A percentile compares a stretch with the other conserved stretches of the same genome.
Conservation (phyloP, 108 stramenopile species). For the Phaeodactylum tricornutum region DNA sequence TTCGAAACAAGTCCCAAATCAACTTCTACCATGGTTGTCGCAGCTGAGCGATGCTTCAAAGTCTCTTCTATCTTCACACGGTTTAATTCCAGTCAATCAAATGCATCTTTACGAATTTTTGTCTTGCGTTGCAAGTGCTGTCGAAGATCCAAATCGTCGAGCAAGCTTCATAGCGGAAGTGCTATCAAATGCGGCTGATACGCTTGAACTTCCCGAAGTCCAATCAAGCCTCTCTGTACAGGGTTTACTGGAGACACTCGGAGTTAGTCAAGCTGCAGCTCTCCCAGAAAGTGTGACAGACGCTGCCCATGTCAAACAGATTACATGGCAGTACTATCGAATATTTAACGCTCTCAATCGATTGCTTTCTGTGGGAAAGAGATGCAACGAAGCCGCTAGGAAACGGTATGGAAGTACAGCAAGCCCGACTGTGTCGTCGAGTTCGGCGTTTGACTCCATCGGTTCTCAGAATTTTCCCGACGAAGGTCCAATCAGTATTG, state of each 20-base stretch:
- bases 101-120: slow-evolving; percentile 87
- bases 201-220: slow-evolving; percentile 37
- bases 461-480: slow-evolving; percentile 47
- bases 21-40: slow-evolving; percentile 74
- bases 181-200: slow-evolving; percentile 50
- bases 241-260: slow-evolving; percentile 42
- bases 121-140: slow-evolving; percentile 74
- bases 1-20: slow-evolving; percentile 59
- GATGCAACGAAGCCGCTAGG: slow-evolving; percentile 78
- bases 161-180: slow-evolving; percentile 74
- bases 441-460: background rate
- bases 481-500: slow-evolving; percentile 74
- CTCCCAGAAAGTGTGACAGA: slow-evolving; percentile 61
- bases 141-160: slow-evolving; percentile 60
- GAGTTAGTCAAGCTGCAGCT: slow-evolving; percentile 44
- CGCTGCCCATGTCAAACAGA: slow-evolving; percentile 45
- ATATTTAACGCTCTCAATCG: slow-evolving; percentile 76
- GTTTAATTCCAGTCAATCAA: slow-evolving; percentile 58
- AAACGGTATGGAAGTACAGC: slow-evolving; percentile 36
- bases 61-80: slow-evolving; percentile 42
- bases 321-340: slow-evolving; percentile 33
- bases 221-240: slow-evolving; percentile 52
- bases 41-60: slow-evolving; percentile 67
- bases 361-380: slow-evolving; percentile 76
- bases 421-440: slow-evolving; percentile 5